Conservation (phyloP, 192 early-diverging fungal species). For the Entophlyctis helioformis region DNA sequence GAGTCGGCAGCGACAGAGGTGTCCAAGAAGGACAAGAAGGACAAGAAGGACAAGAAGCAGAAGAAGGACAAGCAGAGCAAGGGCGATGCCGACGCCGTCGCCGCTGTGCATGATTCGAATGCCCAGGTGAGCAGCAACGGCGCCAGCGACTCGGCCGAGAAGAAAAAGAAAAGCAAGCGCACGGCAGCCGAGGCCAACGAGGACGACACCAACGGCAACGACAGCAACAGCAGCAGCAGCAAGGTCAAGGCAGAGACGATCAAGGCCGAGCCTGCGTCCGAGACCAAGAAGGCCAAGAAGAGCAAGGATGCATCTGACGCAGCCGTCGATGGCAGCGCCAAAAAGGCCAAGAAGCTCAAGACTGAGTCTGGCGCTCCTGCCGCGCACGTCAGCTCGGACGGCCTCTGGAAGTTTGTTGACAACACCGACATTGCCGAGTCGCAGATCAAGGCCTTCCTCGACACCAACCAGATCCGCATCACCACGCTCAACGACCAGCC, state of each 20-base stretch:
- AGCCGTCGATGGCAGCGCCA: constrained; percentile 7
- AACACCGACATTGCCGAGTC: constrained; percentile 7
- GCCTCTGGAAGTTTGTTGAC: constrained; percentile 1
- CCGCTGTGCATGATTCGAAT: no score
- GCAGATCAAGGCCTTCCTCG: constrained; percentile 18
- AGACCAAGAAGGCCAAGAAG: constrained; percentile 8
- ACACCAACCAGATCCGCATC: constrained; percentile 24
- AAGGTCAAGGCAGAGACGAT: neutral
- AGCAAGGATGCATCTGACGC: constrained; percentile 11
- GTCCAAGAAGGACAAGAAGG: constrained; percentile 7
- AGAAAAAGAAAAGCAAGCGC: constrained; percentile 32
- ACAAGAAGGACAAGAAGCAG: no score
- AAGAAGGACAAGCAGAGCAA: no score
- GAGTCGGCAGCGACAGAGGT: no score
- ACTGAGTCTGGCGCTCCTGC: constrained; percentile 1
- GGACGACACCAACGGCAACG: neutral
- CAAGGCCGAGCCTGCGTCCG: neutral
- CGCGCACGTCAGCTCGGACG: neutral
- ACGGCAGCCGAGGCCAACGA: constrained; percentile 5
- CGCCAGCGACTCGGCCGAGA: no score
- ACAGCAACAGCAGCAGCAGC: neutral
- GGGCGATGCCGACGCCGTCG: no score
- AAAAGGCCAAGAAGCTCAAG: constrained; percentile 10
- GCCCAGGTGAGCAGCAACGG: no score
- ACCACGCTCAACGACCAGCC: constrained; percentile 8